phyloP scores from a whole-genome alignment of 2,329 filamentous ascomycete genomes.

The Immersiporthe knoxdaviesiana region DNA sequence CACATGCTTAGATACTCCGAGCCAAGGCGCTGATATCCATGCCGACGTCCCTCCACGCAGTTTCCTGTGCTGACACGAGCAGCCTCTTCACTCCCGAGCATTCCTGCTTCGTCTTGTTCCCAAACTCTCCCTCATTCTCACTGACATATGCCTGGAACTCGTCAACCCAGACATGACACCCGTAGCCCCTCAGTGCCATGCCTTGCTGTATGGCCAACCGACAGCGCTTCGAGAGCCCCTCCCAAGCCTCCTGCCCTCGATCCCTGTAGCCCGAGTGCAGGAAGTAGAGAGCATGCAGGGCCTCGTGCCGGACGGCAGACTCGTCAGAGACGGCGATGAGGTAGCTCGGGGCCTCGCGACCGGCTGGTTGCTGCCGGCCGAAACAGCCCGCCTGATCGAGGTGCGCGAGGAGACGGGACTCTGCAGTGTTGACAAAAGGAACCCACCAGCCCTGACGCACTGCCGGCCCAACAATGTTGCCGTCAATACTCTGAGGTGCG shows the following conservation, averaged over 20 bases:
- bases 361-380: background rate
- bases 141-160: constrained; percentile 18
- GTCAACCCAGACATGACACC: constrained; percentile 14
- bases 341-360: constrained; percentile 1
- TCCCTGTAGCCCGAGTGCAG: constrained; percentile 8
- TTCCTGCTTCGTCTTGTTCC: background rate
- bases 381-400: constrained; percentile 10
- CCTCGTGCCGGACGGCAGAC: background rate
- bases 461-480: background rate
- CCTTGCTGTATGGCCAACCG: background rate
- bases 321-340: constrained; percentile 12
- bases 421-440: background rate
- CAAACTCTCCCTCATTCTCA: constrained; percentile 3
- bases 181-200: constrained; percentile 2
- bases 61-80: constrained; percentile 5
- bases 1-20: background rate
- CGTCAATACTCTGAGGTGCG: too few species aligned
- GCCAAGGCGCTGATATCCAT: background rate
- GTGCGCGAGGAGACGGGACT: constrained; percentile 3
- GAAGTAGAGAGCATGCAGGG: constrained; percentile 15
- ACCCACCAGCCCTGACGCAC: constrained; percentile 7
- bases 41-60: constrained; percentile 6
- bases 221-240: background rate
- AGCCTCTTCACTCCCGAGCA: background rate
- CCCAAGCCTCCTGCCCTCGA: background rate